Conservation (phyloP, 169 alveolate species). For the Miamiensis avidus region DNA sequence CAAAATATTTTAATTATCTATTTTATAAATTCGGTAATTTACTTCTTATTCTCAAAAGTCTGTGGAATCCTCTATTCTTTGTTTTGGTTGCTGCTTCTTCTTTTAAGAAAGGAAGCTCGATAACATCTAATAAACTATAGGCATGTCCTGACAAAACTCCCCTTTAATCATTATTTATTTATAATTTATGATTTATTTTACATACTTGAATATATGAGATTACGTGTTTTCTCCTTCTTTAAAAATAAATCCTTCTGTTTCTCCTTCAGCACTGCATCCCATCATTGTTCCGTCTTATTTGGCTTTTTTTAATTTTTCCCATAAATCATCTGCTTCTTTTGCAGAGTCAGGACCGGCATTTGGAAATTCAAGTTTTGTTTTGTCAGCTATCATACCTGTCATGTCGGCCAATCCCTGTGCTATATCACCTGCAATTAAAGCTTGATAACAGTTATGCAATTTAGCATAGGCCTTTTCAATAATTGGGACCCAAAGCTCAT, state of each 20-base stretch:
- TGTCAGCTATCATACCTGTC: slow-evolving; percentile 2
- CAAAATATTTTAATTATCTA: too few species aligned
- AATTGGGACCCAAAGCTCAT: slow-evolving; percentile 86
- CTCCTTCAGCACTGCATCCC: slow-evolving; percentile 84
- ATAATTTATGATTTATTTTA: too few species aligned
- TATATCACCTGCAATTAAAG: slow-evolving; percentile 84
- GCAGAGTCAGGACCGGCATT: background rate
- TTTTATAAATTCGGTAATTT: too few species aligned
- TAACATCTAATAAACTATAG: background rate
- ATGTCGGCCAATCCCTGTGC: slow-evolving; percentile 73
- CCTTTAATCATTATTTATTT: too few species aligned
- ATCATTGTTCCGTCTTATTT: slow-evolving; percentile 73
- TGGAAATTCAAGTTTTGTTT: background rate
- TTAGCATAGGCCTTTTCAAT: slow-evolving; percentile 91
- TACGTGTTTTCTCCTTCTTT: background rate
- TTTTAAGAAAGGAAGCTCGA: background rate
- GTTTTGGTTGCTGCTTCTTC: background rate
- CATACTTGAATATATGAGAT: too few species aligned
- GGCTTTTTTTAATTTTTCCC: slow-evolving; percentile 29
- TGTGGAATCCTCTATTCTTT: background rate
- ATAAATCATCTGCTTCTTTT: slow-evolving; percentile 34
- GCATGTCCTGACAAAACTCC: background rate
- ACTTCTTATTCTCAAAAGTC: background rate
- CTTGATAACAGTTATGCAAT: slow-evolving; percentile 78
- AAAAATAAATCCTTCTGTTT: slow-evolving; percentile 37